These are phyloP conservation scores for Crithidia expoeki DNA, from an alignment of 208 protist species.

Conservation along the genomic window DNA sequence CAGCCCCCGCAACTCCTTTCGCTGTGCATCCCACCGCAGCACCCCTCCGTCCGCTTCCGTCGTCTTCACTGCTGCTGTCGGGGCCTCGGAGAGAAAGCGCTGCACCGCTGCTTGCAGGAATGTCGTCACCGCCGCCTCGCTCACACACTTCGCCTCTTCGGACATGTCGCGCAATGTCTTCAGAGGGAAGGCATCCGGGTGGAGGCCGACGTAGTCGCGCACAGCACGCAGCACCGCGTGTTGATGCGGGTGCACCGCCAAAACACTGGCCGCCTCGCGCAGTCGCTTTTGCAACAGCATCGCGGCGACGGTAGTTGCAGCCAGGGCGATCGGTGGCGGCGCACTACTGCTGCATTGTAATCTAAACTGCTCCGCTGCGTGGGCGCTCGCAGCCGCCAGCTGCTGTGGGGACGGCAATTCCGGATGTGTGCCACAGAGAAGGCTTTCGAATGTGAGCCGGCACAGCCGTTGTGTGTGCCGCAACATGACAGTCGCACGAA, in stretches of 20 bases:
- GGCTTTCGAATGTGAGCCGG: constrained; percentile 58
- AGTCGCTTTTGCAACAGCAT: constrained; percentile 33
- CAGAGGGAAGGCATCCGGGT: constrained; percentile 19
- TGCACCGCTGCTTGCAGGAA: constrained; percentile 41
- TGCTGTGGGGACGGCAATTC: constrained; percentile 14
- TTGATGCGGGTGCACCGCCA: constrained; percentile 48
- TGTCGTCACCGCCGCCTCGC: constrained; percentile 21
- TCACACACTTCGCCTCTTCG: constrained; percentile 35
- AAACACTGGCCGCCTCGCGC: constrained; percentile 42
- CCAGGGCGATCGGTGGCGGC: constrained; percentile 59
- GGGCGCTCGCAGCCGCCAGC: constrained; percentile 11
- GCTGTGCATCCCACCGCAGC: constrained; percentile 8
- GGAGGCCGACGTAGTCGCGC: constrained; percentile 19
- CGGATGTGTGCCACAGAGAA: constrained; percentile 49
- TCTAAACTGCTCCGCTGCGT: constrained; percentile 21
- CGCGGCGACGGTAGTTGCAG: constrained; percentile 36
- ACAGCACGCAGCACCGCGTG: constrained; percentile 29
- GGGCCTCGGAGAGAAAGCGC: not conserved
- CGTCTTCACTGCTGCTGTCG: not conserved
- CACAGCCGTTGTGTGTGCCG: constrained; percentile 32
- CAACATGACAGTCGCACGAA: constrained; percentile 21
- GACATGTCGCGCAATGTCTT: constrained; percentile 38
- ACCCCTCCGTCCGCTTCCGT: not conserved
- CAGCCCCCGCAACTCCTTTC: constrained; percentile 37
- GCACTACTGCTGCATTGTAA: constrained; percentile 39